A percentile compares a stretch with the other conserved stretches of the same genome.
These are phyloP conservation scores for Morella rubra DNA, from an alignment of 306 rosid species.

Conservation along the genomic window DNA sequence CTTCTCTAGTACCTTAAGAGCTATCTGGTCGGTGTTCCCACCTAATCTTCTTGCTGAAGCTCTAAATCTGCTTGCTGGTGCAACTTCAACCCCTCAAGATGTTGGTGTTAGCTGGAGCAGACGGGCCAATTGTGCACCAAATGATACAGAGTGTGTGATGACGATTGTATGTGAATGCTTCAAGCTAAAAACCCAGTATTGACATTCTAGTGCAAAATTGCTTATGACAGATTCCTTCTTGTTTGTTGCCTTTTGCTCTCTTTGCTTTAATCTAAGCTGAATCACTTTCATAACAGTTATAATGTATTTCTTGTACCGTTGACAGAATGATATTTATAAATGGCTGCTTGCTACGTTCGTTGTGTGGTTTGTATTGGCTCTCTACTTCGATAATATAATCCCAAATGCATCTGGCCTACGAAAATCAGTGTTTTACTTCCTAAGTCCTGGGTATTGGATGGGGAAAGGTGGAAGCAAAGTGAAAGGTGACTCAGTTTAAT, in stretches of 20 bases:
- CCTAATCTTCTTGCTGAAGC: conserved; percentile 83
- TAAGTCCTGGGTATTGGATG: conserved; percentile 70
- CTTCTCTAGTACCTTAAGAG: conserved; percentile 25
- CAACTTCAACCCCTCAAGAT: conserved; percentile 54
- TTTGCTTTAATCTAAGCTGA: conserved; percentile 13
- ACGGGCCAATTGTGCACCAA: conserved; percentile 48
- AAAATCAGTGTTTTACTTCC: conserved; percentile 67
- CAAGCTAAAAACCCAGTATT: conserved; percentile 17
- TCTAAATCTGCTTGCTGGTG: conserved; percentile 50
- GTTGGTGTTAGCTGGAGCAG: conserved; percentile 76
- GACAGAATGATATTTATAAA: conserved; percentile 64
- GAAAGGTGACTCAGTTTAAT: conserved; percentile 47
- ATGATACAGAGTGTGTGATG: conserved; percentile 45
- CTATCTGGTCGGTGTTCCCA: conserved; percentile 75
- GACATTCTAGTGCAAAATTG: not conserved
- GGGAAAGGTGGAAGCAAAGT: conserved; percentile 75
- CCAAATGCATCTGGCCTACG: conserved; percentile 89
- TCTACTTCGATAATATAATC: conserved; percentile 82
- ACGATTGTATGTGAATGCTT: conserved; percentile 60
- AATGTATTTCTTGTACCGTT: conserved; percentile 32
- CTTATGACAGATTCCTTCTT: conserved; percentile 1
- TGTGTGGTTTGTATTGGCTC: conserved; percentile 77
- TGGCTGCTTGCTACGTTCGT: conserved; percentile 72
- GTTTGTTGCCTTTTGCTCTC: conserved; percentile 15
- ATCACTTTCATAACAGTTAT: conserved; percentile 5